Evolutionary conservation across 2,329 filamentous ascomycete genomes (phyloP).

Genomic region (Alternaria angustiovoidea): DNA sequence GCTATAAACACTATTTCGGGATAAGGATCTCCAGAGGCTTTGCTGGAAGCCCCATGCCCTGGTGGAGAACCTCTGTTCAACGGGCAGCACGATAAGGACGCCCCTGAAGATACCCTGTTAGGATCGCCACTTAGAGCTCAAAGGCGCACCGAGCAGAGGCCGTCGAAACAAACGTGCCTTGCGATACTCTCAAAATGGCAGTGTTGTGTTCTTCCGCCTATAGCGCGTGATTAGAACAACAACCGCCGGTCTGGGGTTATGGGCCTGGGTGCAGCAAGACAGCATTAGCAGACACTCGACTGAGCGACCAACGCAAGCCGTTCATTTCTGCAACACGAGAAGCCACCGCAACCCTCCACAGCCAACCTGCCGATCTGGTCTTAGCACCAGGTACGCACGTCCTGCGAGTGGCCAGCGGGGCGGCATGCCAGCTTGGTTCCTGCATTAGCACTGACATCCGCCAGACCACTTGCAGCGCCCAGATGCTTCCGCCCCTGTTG

Average conservation of each 20-base stretch:
- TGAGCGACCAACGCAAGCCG: constrained; percentile 29
- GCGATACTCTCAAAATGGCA: constrained; percentile 12
- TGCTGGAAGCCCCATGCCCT: constrained; percentile 16
- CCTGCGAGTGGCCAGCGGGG: constrained; percentile 35
- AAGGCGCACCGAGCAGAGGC: constrained; percentile 15
- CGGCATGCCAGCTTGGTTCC: constrained; percentile 44
- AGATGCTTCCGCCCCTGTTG: constrained; percentile 37
- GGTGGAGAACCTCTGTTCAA: constrained; percentile 19
- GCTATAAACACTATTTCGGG: constrained; percentile 18
- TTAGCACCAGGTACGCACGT: constrained; percentile 38
- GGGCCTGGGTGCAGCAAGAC: constrained; percentile 22
- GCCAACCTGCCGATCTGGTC: constrained; percentile 37
- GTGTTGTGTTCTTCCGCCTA: constrained; percentile 19
- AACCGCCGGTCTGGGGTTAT: constrained; percentile 33
- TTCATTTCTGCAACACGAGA: constrained; percentile 48
- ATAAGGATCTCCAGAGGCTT: constrained; percentile 22
- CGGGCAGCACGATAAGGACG: constrained; percentile 21
- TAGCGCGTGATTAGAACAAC: constrained; percentile 26
- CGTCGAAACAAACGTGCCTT: constrained; percentile 5
- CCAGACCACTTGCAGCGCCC: constrained; percentile 41
- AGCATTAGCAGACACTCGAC: constrained; percentile 33
- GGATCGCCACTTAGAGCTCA: constrained; percentile 12
- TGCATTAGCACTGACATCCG: constrained; percentile 46
- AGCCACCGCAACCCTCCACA: constrained; percentile 35
- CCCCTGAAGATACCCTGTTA: constrained; percentile 25